Conservation (phyloP, 495 filamentous ascomycete genomes). For the Aeminium ludgeri region DNA sequence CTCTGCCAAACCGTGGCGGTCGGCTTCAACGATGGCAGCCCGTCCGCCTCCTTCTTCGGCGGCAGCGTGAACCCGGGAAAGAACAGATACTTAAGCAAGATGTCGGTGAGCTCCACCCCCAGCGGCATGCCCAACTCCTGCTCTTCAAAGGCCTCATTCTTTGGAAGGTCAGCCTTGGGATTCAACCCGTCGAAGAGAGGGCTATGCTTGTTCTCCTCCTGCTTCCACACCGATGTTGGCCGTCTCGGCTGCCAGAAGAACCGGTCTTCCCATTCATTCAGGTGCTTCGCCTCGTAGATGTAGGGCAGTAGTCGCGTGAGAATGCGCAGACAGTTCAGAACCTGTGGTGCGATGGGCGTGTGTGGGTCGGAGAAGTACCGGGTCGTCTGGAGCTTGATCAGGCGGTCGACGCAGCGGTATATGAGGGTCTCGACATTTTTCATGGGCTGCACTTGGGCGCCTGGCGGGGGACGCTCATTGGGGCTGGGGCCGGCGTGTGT, state of each 20-base stretch:
- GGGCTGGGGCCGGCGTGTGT: conserved; percentile 35
- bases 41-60: conserved; percentile 27
- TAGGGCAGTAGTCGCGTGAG: conserved; percentile 85
- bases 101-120: conserved; percentile 87
- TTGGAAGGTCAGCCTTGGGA: neutral
- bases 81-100: conserved; percentile 78
- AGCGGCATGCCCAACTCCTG: conserved; percentile 66
- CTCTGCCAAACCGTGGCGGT: conserved; percentile 95
- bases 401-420: conserved; percentile 59
- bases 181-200: neutral
- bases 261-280: conserved; percentile 75
- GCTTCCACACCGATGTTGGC: conserved; percentile 10
- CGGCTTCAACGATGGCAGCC: conserved; percentile 42
- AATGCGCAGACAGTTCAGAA: conserved; percentile 83
- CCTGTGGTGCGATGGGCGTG: conserved; percentile 56
- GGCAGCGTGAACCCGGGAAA: conserved; percentile 80
- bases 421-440: conserved; percentile 82
- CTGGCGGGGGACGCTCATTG: conserved; percentile 64
- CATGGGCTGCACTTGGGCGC: conserved; percentile 5
- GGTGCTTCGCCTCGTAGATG: conserved; percentile 75
- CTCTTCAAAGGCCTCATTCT: conserved; percentile 31
- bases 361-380: conserved; percentile 81
- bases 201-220: conserved; percentile 2
- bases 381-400: conserved; percentile 69
- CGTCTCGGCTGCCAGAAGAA: conserved; percentile 79